Base-by-base conservation (phyloP, 768 basidiomycete species). In the Boletus fagicola region DNA sequence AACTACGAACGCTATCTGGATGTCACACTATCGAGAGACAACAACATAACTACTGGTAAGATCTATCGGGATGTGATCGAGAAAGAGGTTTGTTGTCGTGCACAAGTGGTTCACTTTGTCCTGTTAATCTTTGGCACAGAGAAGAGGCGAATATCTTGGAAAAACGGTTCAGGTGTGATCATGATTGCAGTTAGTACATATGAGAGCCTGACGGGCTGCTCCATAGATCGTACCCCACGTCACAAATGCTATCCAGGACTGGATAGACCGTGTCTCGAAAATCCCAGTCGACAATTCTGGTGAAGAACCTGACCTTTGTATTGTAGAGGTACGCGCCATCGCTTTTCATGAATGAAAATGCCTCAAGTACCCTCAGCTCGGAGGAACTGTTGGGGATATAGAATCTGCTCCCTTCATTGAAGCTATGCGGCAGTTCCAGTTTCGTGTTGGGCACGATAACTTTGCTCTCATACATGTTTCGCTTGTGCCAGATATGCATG, bases 361-460 rank as follows among this genome's bases (percentile, higher is more conserved):
- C 52, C 49, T 66, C 53, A 63, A 36, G 22, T 18, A 5, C 39
- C 15, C 7, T n/a, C 59, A 95, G 93, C 89, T 99, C 59, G 96
- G 96, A 54, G 96, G 96, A 22, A 99, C 96, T 0, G 96, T 99
- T 16, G 96, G 96, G 45, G 96, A 99, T 67, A 99, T 99, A 70
- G 96, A 99, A 67, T 97, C 94, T 7, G 95, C 95, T 4, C 96
- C 96, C 3, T 99, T 99, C 73, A 81, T 99, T 46, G 96, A 99
- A 73, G 96, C 96, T 0, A 94, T 99, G 90, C 87, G 96, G n/a
- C 96, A 99, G 72, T 99, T 99, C 81, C 96, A 99, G 70, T 98
- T 98, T 79, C 88, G 96, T 54, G 95, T 98, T 22, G 95, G 96
- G 18, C 83, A 90, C 69, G 92, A 94, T 57, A 98, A 98, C 75